A percentile compares a stretch with the other conserved stretches of the same genome.
phyloP scores from a whole-genome alignment of 2,329 filamentous ascomycete genomes.

The Penicillium glabrum region DNA sequence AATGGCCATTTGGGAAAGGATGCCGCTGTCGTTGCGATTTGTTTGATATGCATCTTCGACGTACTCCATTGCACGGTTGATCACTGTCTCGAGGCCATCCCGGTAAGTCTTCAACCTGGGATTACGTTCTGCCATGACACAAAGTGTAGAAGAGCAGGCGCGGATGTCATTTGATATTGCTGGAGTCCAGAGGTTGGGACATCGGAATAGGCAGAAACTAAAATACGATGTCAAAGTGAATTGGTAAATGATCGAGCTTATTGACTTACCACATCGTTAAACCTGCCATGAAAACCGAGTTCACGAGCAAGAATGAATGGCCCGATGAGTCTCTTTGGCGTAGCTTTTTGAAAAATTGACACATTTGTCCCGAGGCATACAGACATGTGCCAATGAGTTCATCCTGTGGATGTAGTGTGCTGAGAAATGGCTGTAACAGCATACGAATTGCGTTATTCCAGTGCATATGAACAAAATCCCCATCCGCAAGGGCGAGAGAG shows the following conservation, averaged over 20 bases:
- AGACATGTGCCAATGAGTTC: slow-evolving; percentile 13
- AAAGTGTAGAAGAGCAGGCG: slow-evolving; percentile 20
- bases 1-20: background rate
- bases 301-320: slow-evolving; percentile 7
- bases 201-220: slow-evolving; percentile 23
- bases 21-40: background rate
- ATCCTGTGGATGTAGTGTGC: slow-evolving; percentile 10
- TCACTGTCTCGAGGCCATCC: slow-evolving; percentile 19
- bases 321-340: slow-evolving; percentile 6
- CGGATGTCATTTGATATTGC: slow-evolving; percentile 21
- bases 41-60: slow-evolving; percentile 2
- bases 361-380: slow-evolving; percentile 18
- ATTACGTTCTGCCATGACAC: slow-evolving; percentile 24
- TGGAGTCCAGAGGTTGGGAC: slow-evolving; percentile 17
- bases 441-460: slow-evolving; percentile 16
- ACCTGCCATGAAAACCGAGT: slow-evolving; percentile 12
- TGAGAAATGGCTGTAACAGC: slow-evolving; percentile 20
- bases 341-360: slow-evolving; percentile 21
- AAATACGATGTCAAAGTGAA: background rate
- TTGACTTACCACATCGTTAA: slow-evolving; percentile 13
- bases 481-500: background rate
- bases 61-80: slow-evolving; percentile 19
- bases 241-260: background rate
- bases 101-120: slow-evolving; percentile 18
- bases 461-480: slow-evolving; percentile 24